Evolutionary conservation across 1,284 basidiomycete species (phyloP).

Genomic region (Sutorius eximius): DNA sequence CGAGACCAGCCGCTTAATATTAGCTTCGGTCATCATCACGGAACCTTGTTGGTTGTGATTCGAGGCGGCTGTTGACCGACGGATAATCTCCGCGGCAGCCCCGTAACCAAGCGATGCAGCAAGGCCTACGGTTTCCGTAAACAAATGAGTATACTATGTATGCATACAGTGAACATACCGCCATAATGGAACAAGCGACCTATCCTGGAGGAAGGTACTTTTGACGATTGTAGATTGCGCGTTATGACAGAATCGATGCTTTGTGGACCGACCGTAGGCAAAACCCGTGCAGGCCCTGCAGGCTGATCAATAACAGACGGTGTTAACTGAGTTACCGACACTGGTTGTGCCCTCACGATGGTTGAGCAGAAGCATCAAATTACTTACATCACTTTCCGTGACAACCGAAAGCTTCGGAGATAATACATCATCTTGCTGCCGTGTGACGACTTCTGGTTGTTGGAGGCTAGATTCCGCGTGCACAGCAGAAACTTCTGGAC

Average conservation of each 20-base stretch:
- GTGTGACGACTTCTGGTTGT: not conserved
- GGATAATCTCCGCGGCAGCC: slow-evolving; percentile 61
- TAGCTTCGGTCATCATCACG: slow-evolving; percentile 85
- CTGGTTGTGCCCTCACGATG: not conserved
- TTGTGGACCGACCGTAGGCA: slow-evolving; percentile 1
- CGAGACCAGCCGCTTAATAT: slow-evolving; percentile 86
- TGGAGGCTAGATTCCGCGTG: not conserved
- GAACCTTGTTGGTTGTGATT: slow-evolving; percentile 42
- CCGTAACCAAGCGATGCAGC: slow-evolving; percentile 74
- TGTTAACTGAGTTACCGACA: not conserved
- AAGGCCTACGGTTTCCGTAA: slow-evolving; percentile 46
- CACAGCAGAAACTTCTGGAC: not conserved
- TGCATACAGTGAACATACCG: slow-evolving; percentile 47
- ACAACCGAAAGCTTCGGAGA: not conserved
- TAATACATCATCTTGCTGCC: not conserved
- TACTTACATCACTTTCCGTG: slow-evolving; percentile 10
- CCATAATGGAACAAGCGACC: slow-evolving; percentile 92
- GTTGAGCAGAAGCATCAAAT: not conserved
- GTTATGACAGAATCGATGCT: slow-evolving; percentile 14
- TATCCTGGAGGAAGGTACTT: slow-evolving; percentile 84
- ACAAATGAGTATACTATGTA: not conserved
- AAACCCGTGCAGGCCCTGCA: not conserved
- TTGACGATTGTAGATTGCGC: slow-evolving; percentile 70
- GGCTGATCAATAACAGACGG: slow-evolving; percentile 8
- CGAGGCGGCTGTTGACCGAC: slow-evolving; percentile 42